Evolutionary conservation across 441 rosid species (phyloP).

Genomic region (Syzygium syzygioides): DNA sequence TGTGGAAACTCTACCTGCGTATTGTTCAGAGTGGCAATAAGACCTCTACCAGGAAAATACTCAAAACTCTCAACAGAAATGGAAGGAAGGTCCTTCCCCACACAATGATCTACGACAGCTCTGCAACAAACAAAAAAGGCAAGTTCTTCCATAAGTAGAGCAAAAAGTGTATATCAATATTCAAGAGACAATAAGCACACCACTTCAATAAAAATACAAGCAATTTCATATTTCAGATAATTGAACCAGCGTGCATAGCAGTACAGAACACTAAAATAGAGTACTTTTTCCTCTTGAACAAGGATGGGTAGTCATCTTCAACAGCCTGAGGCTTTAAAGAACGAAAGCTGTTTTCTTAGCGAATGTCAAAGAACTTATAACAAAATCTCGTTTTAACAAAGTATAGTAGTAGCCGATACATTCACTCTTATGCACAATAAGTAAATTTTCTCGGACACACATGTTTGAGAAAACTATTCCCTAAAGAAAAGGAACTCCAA

Average conservation of each 20-base stretch:
- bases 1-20: constrained; percentile 43
- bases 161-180: not conserved
- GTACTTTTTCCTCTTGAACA: not conserved
- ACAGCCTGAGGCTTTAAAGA: not conserved
- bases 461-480: not conserved
- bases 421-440: not conserved
- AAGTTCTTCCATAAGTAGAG: not conserved
- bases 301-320: not conserved
- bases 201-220: not conserved
- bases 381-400: not conserved
- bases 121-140: constrained; percentile 35
- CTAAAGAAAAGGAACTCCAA: not conserved
- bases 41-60: constrained; percentile 94
- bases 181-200: not conserved
- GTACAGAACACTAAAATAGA: not conserved
- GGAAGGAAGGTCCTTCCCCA: constrained; percentile 82
- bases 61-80: constrained; percentile 76
- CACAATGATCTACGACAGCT: constrained; percentile 92
- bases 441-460: not conserved
- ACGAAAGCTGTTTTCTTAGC: not conserved
- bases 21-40: constrained; percentile 70
- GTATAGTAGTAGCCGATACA: not conserved
- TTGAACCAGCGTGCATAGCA: not conserved
- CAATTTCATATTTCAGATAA: not conserved
- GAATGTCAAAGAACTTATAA: not conserved